Evolutionary conservation across 768 basidiomycete genomes (phyloP), one percentile per base, ranked within the genome.

Genomic region (Suillus sp.): DNA sequence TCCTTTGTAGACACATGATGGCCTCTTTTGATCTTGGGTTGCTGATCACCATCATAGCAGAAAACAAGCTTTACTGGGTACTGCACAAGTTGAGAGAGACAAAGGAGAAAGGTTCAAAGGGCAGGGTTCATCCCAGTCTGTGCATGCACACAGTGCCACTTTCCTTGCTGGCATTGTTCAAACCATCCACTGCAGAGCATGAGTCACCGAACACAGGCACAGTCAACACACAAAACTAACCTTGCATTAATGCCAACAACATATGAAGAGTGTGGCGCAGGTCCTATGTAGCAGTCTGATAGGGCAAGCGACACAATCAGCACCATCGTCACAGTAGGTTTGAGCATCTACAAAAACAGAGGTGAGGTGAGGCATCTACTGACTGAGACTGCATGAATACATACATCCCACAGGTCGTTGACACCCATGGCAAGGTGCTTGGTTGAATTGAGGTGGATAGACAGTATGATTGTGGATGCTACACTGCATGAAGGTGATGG

Each of bases 91-190:
- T 9, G 1, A 47, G 59, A 20, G 2, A 60, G 30, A 0, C 20
- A 4, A 30, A 48, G 32, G 1, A 60, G 3, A 35, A 48, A 60
- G 20, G 27, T 20, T 1, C n/a, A 0, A 11, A 60, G 45, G 11
- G 25, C 3, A 4, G 59, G 59, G 25, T 60, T 60, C 43, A 18
- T 16, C 3, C 45, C 59, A n/a, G 45, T 60, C 7, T 32, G 59
- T 1, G 32, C 9, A 32, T 37, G 59, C 0, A 13, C 59, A 35
- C 20, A 4, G 4, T 60, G 59, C 45, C 59, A 60, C 11, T 4
- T 60, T 18, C 50, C 45, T 34, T 60, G 45, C 20, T 60, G 59
- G 14, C 59, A 60, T 22, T 47, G 59, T 48, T 48, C 25, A 3
- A 48, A 48, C 47, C 45, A 47, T 25, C 45, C 22, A 5, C 45